Base-by-base conservation (phyloP, 75 land plant species). In the Sequoia sempervirens region DNA sequence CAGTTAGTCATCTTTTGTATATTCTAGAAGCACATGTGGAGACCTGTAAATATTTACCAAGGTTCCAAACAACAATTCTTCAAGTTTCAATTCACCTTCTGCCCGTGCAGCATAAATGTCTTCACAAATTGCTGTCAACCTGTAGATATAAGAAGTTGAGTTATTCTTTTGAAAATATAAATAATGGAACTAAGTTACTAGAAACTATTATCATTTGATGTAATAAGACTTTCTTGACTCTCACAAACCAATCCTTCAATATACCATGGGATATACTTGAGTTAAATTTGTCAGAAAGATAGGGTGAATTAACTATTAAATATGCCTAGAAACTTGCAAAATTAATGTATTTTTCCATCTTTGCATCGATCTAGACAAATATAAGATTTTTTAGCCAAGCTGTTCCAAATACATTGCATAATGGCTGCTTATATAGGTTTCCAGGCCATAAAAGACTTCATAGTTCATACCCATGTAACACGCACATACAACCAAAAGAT, bases 81-180 rank as follows among this genome's bases (percentile, higher is more conserved):
- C 99, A 38, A 97, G 94, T 86, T 87, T 94, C 50, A 96, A 90
- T 80, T 96, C 99, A 34, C 98, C 94, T 83, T 95, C 98, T 84
- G 99, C 96, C 83, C 99, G 88, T 80, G 99, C 99, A 81, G 99
- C 96, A 90, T 98, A 98, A 43, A 96, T 96, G 79, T 95, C 95
- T 85, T 96, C 99, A 84, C 99, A 97, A 36, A 97, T 96, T 52
- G 95, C 99, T 70, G 96, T 86, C 80, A 97, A 91, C 90, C 99
- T 96, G 87, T 78, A 87, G n/a, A 41, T 52, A 58, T 20, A 54
- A 81, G 40, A 58, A 14, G 4, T 45, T n/a, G 32, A 78, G 50
- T 20, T 78, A 45, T 45, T 26, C 9, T 23, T 75, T 61, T 40
- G 23, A 75, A 75, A 75, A 78, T 43, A 32, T 78, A 43, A 40